Percentiles rank a stretch among this genome's conserved stretches.
These are phyloP conservation scores for Podospora pseudoanserina DNA, from an alignment of 495 filamentous ascomycete genomes.

Conservation along the genomic window DNA sequence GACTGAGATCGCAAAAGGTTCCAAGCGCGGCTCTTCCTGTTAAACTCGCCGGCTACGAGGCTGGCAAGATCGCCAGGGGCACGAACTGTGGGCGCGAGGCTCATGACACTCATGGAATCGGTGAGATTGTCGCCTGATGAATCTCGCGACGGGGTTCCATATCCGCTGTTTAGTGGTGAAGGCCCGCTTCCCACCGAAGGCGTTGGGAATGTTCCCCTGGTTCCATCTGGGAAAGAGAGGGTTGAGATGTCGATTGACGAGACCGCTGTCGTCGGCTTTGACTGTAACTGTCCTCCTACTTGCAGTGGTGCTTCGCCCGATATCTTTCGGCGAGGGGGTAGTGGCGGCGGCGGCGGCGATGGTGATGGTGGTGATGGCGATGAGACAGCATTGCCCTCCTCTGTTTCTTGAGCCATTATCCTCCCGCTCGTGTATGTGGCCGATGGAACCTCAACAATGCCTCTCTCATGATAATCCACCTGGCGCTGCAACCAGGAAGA, in stretches of 20 bases:
- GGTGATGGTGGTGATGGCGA: conserved; percentile 1
- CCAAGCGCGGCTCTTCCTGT: conserved; percentile 58
- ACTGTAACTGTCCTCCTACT: conserved; percentile 47
- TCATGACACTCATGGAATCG: conserved; percentile 80
- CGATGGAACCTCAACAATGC: neutral
- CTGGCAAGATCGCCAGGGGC: conserved; percentile 75
- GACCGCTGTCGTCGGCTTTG: conserved; percentile 77
- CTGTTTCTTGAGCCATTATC: conserved; percentile 30
- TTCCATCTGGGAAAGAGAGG: conserved; percentile 64
- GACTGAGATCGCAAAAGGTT: conserved; percentile 55
- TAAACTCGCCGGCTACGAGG: conserved; percentile 67
- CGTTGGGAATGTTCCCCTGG: conserved; percentile 58
- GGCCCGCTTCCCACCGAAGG: conserved; percentile 37
- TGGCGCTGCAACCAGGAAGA: neutral
- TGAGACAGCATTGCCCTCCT: conserved; percentile 4
- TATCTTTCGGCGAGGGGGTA: conserved; percentile 57
- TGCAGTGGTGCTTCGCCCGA: conserved; percentile 31
- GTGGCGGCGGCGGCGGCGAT: conserved; percentile 40
- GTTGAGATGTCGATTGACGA: conserved; percentile 74
- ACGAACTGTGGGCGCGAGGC: conserved; percentile 71
- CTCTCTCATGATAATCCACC: neutral
- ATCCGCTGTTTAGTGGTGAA: conserved; percentile 30
- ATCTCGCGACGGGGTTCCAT: conserved; percentile 30
- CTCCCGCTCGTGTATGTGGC: no score
- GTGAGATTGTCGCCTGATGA: conserved; percentile 50